Base-by-base conservation (phyloP, 129 eudicot species). In the Flaveria trinervia region DNA sequence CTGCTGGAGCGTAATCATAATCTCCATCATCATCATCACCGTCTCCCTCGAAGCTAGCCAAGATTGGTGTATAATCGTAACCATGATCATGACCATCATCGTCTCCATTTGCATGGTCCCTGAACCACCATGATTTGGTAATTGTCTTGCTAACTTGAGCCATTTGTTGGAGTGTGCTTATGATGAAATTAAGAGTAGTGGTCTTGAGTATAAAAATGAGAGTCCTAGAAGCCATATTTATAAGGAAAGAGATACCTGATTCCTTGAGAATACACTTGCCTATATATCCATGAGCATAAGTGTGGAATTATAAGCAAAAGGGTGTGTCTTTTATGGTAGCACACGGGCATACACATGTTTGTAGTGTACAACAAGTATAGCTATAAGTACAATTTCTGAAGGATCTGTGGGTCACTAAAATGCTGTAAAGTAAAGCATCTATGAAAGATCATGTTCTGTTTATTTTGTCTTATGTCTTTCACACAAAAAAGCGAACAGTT, bases 1-100 rank as follows among this genome's bases (percentile, higher is more conserved):
- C 84, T 17, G 80, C 82, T 1, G 77, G 82, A 50, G 78, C 77
- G 41, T 75, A 70, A 22, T 72, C 65, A 69, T 81, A 81, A 41
- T 65, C 83, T 15, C 57, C 79, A 25, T 70, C 73, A 5, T 83
- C 39, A 3, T 33, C 39, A 33, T 33, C 79, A 0, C 55, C 75
- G 18, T 75, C 60, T 12, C 51, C 62, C 12, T 48, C 55, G 52
- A 14, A 15, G 48, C 67, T 14, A 55, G 17, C 17, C 7, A 33
- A 33, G 7, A 4, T 33, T 33, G 36, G 52, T 11, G 50, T 72
- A 65, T 65, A 64, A 9, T 20, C 22, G 22, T 20, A 20, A 20
- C 22, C 22, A 20, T 20, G 22, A 20, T 20, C 22, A 20, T 20
- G 22, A 20, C 22, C 22, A 20, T 20, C 22, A 20, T 75, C 74